Evolutionary conservation across 139 green algal genomes (phyloP).

Genomic region (Tetradesmus lagerheimii): DNA sequence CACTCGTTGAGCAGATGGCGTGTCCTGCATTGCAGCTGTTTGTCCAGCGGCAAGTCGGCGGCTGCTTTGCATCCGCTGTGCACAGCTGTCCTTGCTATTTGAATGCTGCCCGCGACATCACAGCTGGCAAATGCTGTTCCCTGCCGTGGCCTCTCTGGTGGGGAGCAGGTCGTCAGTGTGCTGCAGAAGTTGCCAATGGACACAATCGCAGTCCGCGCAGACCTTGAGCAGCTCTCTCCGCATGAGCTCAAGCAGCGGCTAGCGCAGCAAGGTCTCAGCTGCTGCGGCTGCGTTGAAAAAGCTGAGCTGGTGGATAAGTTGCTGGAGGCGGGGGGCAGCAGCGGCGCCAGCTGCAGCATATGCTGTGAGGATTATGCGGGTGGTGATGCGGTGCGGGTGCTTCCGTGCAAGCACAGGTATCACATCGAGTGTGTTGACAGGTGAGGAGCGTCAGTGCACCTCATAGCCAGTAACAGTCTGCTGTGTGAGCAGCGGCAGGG

Average conservation of each 20-base stretch:
- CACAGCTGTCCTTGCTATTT: too few relatives aligned
- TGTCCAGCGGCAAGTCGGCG: too few relatives aligned
- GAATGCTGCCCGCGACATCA: neutral
- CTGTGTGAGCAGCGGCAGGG: neutral
- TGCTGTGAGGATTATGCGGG: constrained; percentile 69
- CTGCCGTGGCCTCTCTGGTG: too few relatives aligned
- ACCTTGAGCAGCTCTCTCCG: constrained; percentile 11
- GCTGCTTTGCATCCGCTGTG: neutral
- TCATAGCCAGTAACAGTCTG: neutral
- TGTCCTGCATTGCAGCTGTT: too few relatives aligned
- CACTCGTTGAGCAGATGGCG: too few relatives aligned
- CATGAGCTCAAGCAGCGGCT: constrained; percentile 46
- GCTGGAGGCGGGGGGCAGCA: constrained; percentile 25
- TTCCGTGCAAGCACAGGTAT: constrained; percentile 68
- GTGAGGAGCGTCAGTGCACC: too few relatives aligned
- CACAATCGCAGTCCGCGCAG: neutral
- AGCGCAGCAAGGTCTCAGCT: neutral
- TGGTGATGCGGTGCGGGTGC: constrained; percentile 66
- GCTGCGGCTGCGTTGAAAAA: constrained; percentile 60
- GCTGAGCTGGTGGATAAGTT: constrained; percentile 54
- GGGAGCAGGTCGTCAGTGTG: constrained; percentile 11
- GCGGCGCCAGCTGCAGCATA: constrained; percentile 59
- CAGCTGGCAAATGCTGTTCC: neutral
- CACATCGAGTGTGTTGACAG: constrained; percentile 77
- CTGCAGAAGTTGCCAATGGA: constrained; percentile 46